phyloP scores from a whole-genome alignment of 2,329 filamentous ascomycete genomes.

The Trichoderma brevicompactum region DNA sequence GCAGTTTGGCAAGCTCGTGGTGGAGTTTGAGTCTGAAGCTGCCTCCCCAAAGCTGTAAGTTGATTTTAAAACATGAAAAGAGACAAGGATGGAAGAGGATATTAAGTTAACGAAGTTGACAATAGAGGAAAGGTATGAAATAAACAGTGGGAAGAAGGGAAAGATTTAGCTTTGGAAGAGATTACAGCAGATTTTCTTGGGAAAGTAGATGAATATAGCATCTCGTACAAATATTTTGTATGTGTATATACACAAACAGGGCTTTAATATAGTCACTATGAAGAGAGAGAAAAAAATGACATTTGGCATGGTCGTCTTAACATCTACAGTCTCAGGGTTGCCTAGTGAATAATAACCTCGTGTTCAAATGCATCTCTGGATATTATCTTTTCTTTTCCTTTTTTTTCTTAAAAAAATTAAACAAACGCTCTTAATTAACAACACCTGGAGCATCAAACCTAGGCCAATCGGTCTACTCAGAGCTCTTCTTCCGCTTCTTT shows the following conservation, averaged over 20 bases:
- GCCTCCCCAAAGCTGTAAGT: conserved; percentile 48
- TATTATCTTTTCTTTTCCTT: conserved; percentile 1
- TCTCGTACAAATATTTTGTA: no score
- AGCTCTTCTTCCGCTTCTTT: conserved; percentile 65
- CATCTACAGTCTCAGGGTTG: neutral
- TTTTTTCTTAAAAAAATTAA: neutral
- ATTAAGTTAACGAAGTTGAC: neutral
- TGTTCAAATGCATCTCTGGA: neutral
- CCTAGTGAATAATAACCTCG: neutral
- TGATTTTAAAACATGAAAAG: no score
- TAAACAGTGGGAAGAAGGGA: no score
- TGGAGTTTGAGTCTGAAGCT: conserved; percentile 62
- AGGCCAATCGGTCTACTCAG: conserved; percentile 36
- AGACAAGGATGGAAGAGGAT: no score
- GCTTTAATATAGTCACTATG: no score
- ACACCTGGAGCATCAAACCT: conserved; percentile 14
- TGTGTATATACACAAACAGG: no score
- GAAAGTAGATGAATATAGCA: no score
- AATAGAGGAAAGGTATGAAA: neutral
- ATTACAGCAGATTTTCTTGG: no score
- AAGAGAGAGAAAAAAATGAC: no score
- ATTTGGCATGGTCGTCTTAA: no score
- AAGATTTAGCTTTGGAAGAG: no score
- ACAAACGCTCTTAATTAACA: conserved; percentile 22
- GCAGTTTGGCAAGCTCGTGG: conserved; percentile 92